Conservation (phyloP, 768 basidiomycete genomes). For the Lactifluus echinatus region DNA sequence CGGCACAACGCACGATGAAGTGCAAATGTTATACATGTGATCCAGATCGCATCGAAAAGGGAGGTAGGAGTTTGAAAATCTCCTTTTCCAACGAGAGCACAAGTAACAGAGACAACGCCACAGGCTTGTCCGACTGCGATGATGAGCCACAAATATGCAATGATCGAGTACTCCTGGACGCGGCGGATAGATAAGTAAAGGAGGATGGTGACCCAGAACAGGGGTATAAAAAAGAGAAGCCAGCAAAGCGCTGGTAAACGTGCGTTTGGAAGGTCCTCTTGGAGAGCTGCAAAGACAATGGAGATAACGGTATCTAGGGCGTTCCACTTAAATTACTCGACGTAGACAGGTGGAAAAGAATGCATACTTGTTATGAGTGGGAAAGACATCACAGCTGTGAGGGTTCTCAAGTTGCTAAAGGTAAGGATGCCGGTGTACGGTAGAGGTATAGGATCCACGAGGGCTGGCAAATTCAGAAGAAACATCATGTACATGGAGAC, state of each 20-base stretch:
- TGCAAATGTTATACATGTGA: conserved; percentile 11
- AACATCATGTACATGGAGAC: conserved; percentile 11
- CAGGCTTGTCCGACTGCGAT: conserved; percentile 13
- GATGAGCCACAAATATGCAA: conserved; percentile 13
- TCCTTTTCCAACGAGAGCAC: conserved; percentile 14
- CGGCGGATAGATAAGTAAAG: conserved; percentile 12
- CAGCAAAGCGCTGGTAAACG: conserved; percentile 15
- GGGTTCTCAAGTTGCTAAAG: neutral
- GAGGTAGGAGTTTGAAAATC: conserved; percentile 16
- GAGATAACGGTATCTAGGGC: conserved; percentile 12
- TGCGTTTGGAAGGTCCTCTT: conserved; percentile 9
- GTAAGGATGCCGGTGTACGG: neutral
- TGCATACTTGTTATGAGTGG: conserved; percentile 7
- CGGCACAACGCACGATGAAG: conserved; percentile 11
- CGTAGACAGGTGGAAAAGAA: neutral
- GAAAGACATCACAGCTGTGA: conserved; percentile 9
- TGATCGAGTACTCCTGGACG: conserved; percentile 5
- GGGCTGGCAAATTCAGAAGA: conserved; percentile 12
- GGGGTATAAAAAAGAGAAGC: conserved; percentile 16
- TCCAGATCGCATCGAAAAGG: conserved; percentile 13
- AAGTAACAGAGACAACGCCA: conserved; percentile 2
- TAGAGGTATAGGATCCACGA: conserved; percentile 13
- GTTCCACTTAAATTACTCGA: neutral
- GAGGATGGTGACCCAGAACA: conserved; percentile 11
- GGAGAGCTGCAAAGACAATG: conserved; percentile 8